phyloP scores from a whole-genome alignment of 2,329 filamentous ascomycete species.

The Pseudogymnoascus sp. region DNA sequence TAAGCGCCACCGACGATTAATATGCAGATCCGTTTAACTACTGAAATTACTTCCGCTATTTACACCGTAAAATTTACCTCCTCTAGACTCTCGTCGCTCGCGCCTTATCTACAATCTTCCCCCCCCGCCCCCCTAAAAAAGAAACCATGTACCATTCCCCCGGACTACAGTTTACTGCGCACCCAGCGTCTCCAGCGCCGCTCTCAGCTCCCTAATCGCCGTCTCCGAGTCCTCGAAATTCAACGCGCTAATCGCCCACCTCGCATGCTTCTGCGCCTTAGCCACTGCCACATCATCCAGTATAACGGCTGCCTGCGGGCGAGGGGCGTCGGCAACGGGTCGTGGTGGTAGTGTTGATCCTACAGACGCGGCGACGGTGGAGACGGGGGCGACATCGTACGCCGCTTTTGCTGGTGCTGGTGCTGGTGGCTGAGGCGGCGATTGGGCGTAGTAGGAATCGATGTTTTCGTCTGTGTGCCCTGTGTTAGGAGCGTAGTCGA shows the following conservation, averaged over 20 bases:
- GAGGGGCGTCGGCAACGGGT: conserved; percentile 11
- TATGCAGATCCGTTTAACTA: not conserved
- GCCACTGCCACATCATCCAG: conserved; percentile 64
- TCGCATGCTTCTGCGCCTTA: conserved; percentile 87
- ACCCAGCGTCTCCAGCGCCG: conserved; percentile 50
- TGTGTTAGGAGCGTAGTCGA: conserved; percentile 29
- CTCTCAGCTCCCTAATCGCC: conserved; percentile 74
- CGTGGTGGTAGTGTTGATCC: conserved; percentile 16
- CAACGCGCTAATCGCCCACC: conserved; percentile 91
- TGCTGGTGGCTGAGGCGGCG: conserved; percentile 23
- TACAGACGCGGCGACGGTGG: conserved; percentile 20
- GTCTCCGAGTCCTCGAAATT: conserved; percentile 95
- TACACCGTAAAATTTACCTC: not conserved
- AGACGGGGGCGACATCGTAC: not conserved
- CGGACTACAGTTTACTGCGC: conserved; percentile 17
- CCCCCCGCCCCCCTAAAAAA: not conserved
- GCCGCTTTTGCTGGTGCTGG: conserved; percentile 9
- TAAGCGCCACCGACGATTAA: too few species aligned
- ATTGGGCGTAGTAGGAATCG: conserved; percentile 29
- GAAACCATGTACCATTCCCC: not conserved
- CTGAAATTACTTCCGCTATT: not conserved
- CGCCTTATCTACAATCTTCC: not conserved
- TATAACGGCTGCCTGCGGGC: not conserved
- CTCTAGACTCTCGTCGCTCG: not conserved
- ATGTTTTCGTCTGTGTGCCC: conserved; percentile 24